These are phyloP conservation scores for Neonectria sp. DNA, from an alignment of 2,329 filamentous ascomycete species.

Conservation along the genomic window DNA sequence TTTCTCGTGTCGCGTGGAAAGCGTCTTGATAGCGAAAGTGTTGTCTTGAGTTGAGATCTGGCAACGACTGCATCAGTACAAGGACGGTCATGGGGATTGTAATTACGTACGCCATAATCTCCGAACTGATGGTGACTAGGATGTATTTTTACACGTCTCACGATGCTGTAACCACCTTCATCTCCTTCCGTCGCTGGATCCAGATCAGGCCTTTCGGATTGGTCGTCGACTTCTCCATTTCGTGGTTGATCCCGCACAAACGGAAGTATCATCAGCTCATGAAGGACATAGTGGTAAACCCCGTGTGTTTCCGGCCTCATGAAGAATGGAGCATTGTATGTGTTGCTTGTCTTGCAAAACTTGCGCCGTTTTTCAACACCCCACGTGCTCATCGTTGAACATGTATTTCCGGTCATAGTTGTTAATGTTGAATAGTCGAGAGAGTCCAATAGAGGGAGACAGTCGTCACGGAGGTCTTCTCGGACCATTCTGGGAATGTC, in stretches of 20 bases:
- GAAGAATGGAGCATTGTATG: background rate
- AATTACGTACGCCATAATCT: background rate
- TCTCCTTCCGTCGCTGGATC: background rate
- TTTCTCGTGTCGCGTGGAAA: background rate
- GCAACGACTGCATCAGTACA: too few species aligned
- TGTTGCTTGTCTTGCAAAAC: background rate
- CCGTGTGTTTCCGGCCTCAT: background rate
- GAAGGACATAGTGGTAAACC: background rate
- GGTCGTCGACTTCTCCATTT: background rate
- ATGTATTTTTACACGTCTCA: background rate
- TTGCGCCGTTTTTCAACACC: background rate
- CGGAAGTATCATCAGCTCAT: background rate
- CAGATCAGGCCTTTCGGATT: too few species aligned
- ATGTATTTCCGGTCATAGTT: background rate
- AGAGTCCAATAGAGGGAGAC: background rate
- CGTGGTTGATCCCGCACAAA: background rate
- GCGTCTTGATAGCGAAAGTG: conserved; percentile 2
- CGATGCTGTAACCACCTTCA: background rate
- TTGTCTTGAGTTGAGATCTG: background rate
- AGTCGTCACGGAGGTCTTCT: background rate
- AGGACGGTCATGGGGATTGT: too few species aligned
- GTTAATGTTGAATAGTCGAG: accelerated
- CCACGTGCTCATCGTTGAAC: background rate
- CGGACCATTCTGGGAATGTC: background rate
- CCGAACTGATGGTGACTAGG: background rate